Conservation (phyloP, 371 early-diverging fungal genomes). For the Rhizopus sp. region DNA sequence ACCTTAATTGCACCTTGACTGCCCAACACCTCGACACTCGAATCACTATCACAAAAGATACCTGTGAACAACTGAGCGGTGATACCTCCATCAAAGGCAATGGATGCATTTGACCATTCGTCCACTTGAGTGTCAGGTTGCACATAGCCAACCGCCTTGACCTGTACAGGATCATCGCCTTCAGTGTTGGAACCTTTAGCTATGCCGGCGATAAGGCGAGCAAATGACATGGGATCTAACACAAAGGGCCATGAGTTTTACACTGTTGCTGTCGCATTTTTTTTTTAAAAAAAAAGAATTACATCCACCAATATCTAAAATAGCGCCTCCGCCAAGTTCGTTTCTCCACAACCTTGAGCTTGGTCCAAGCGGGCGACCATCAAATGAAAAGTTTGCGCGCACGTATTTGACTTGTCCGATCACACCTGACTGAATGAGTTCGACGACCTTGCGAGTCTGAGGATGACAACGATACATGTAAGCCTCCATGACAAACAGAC, state of each 20-base stretch:
- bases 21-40: constrained; percentile 38
- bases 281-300: constrained; percentile 11
- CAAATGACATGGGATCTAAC: constrained; percentile 48
- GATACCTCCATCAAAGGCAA: constrained; percentile 35
- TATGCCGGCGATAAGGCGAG: constrained; percentile 45
- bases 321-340: constrained; percentile 49
- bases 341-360: constrained; percentile 48
- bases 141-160: constrained; percentile 44
- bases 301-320: constrained; percentile 57
- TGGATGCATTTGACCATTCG: constrained; percentile 46
- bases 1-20: constrained; percentile 36
- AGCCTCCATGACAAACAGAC: constrained; percentile 51
- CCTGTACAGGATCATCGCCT: constrained; percentile 28
- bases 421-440: constrained; percentile 29
- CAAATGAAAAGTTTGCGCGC: constrained; percentile 41
- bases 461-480: constrained; percentile 58
- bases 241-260: not conserved
- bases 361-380: constrained; percentile 37
- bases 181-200: constrained; percentile 12
- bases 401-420: constrained; percentile 46
- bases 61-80: constrained; percentile 45
- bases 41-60: constrained; percentile 43
- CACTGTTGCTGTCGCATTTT: not conserved
- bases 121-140: constrained; percentile 46
- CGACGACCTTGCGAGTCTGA: constrained; percentile 36